These are phyloP conservation scores for Cucurbita moschata DNA, from an alignment of 306 rosid genomes.

Conservation along the genomic window DNA sequence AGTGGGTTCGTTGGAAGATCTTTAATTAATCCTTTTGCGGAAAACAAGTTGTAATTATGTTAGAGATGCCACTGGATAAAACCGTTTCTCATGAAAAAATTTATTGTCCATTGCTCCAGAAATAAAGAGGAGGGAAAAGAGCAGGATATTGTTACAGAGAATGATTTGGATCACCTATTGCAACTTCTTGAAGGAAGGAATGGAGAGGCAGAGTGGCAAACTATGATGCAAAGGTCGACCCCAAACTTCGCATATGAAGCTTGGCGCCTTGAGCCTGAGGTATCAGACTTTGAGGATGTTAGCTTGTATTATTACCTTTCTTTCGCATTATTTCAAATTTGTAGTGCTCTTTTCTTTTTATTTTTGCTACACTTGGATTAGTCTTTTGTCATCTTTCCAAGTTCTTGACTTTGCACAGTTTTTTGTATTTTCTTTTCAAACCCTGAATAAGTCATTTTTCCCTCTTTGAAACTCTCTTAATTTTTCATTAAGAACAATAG, in stretches of 20 bases:
- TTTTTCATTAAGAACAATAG: background rate
- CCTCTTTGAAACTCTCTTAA: background rate
- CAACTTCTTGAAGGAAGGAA: slow-evolving; percentile 60
- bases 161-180: slow-evolving; percentile 68
- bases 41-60: background rate
- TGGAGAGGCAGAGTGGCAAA: slow-evolving; percentile 80
- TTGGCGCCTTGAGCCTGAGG: slow-evolving; percentile 98
- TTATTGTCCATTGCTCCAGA: slow-evolving; percentile 18
- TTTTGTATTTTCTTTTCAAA: background rate
- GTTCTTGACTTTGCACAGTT: background rate
- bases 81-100: slow-evolving; percentile 1
- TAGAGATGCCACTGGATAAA: background rate
- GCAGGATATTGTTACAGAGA: slow-evolving; percentile 44
- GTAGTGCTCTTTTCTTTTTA: background rate
- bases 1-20: background rate
- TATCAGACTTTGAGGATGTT: slow-evolving; percentile 16
- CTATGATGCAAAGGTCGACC: slow-evolving; percentile 71
- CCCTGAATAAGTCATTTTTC: background rate
- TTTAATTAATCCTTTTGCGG: background rate
- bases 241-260: slow-evolving; percentile 71
- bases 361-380: background rate
- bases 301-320: background rate
- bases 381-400: background rate
- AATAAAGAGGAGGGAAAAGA: slow-evolving; percentile 29
- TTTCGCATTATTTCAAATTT: background rate